These are phyloP conservation scores for Sutorius australiensis DNA, from an alignment of 768 basidiomycete genomes.

Conservation along the genomic window DNA sequence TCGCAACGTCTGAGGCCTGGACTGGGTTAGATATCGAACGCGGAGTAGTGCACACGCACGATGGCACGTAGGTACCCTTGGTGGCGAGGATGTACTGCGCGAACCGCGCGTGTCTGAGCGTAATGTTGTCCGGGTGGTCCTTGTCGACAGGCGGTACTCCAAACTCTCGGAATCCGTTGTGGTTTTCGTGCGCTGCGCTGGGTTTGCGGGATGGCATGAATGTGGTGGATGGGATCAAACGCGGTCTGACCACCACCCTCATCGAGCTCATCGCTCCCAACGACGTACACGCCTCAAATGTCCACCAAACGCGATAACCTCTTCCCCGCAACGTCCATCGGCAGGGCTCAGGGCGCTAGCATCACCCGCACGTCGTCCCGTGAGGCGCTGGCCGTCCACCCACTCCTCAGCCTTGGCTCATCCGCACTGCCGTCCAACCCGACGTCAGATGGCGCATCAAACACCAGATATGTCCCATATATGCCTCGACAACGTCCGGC, in stretches of 20 bases:
- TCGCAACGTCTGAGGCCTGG: conserved; percentile 20
- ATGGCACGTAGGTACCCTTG: conserved; percentile 37
- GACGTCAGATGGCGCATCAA: conserved; percentile 1
- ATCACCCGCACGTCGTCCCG: conserved; percentile 44
- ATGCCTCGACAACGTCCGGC: conserved; percentile 66
- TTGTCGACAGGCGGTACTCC: conserved; percentile 7
- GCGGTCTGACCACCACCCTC: neutral
- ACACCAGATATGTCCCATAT: conserved; percentile 65
- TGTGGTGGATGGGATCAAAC: neutral
- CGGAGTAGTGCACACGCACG: conserved; percentile 27
- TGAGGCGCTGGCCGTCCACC: conserved; percentile 60
- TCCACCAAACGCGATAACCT: conserved; percentile 31
- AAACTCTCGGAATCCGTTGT: conserved; percentile 26
- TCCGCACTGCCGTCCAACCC: neutral
- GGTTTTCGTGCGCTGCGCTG: conserved; percentile 2
- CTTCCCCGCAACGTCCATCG: conserved; percentile 56
- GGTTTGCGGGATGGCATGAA: conserved; percentile 11
- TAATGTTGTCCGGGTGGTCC: conserved; percentile 21
- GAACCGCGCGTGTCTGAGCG: conserved; percentile 31
- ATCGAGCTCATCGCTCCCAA: neutral
- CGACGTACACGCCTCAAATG: conserved; percentile 24
- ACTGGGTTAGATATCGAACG: neutral
- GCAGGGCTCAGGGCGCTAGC: conserved; percentile 43
- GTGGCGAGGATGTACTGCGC: conserved; percentile 41
- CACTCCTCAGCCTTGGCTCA: conserved; percentile 45